These are phyloP conservation scores for Gastrolobium bilobum DNA, from an alignment of 306 rosid genomes.

Conservation along the genomic window DNA sequence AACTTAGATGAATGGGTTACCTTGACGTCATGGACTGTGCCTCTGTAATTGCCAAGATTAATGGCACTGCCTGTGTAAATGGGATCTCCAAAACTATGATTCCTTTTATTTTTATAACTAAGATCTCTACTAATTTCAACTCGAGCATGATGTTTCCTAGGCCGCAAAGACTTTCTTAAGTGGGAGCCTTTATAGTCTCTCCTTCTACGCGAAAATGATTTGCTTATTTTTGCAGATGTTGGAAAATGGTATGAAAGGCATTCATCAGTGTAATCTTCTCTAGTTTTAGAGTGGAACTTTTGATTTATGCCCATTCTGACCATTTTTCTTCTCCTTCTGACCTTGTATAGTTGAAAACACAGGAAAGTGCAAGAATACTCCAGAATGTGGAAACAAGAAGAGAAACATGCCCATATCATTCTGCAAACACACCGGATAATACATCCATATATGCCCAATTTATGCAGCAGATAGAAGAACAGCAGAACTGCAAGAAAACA, in stretches of 20 bases:
- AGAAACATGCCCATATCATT: conserved; percentile 58
- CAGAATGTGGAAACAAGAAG: conserved; percentile 57
- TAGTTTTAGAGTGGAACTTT: conserved; percentile 29
- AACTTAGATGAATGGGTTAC: conserved; percentile 58
- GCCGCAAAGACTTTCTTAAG: conserved; percentile 59
- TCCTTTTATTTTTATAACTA: conserved; percentile 46
- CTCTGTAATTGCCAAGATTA: conserved; percentile 41
- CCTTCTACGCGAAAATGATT: conserved; percentile 51
- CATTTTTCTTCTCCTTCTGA: conserved; percentile 53
- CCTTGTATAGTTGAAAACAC: conserved; percentile 51
- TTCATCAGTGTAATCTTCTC: conserved; percentile 45
- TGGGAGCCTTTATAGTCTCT: conserved; percentile 58
- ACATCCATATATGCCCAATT: conserved; percentile 67
- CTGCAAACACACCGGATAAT: conserved; percentile 58
- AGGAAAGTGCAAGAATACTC: conserved; percentile 66
- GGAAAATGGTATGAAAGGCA: conserved; percentile 43
- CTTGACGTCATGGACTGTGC: conserved; percentile 51
- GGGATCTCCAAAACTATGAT: conserved; percentile 31
- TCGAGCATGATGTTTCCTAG: conserved; percentile 57
- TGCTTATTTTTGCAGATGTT: conserved; percentile 20
- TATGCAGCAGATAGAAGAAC: conserved; percentile 61
- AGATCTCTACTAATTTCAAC: conserved; percentile 56
- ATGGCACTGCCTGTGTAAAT: not conserved
- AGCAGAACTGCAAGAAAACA: conserved; percentile 63
- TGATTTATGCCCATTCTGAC: conserved; percentile 46